Evolutionary conservation across 1,284 basidiomycete species (phyloP), one percentile per base, ranked within the genome.

Genomic region (Takashimella koratensis): DNA sequence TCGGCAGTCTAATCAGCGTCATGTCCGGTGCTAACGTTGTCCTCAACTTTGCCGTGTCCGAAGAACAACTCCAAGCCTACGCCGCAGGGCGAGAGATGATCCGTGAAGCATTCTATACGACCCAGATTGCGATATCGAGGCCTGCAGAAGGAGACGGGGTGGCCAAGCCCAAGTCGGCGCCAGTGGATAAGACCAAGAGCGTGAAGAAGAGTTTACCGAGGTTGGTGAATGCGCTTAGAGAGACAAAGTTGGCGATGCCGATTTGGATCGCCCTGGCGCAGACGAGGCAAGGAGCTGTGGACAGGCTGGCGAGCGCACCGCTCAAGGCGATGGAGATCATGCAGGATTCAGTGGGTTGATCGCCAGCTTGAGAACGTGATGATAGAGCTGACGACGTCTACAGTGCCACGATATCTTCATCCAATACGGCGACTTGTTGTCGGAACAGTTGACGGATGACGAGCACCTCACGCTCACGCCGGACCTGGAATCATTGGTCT

Each of bases 1-100:
- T 99, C 21, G 85, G 89, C 43, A 93, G 97, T 69, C 78, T 99
- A 49, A 89, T 98, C 53, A 88, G 86, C 79, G 90, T 93, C 71
- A 97, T 98, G 91, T 87, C 90, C 3, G 93, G 90, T 4, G 90
- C 97, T 58, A 88, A 97, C 67, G 89, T 90, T 10, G 79, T 97
- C 47, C 88, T 89, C 1, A 90, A 86, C 70, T 62, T 67, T 49
- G 68, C 68, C 36, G 79, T 98, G 43, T 90, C 91, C 1, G 90
- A 96, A 59, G 80, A 85, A 0, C 94, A 98, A 73, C 84, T 98
- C 45, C 76, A 82, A 27, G 90, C 90, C 1, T 91, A 96, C 82
- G 88, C 89, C 2, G 91, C 94, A 51, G 96, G 96, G 0, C 86
- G 88, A 1, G 81, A 85, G 30, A 80, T 99, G 56, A 85, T 91